These are phyloP conservation scores for Glycine latifolia DNA, from an alignment of 306 rosid species.

Conservation along the genomic window DNA sequence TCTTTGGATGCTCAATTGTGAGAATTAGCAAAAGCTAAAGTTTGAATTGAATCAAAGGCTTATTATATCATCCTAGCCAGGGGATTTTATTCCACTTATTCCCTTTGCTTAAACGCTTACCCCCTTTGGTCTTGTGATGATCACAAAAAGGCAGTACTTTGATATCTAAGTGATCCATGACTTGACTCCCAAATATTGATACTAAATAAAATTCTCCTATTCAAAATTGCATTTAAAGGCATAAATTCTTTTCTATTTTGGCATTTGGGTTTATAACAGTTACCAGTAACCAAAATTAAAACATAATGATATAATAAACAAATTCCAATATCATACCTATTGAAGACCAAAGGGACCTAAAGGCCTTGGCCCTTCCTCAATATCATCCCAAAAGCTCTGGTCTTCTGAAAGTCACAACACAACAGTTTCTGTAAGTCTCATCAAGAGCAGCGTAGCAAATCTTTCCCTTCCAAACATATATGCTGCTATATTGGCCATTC, in stretches of 20 bases:
- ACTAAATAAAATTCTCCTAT: constrained; percentile 10
- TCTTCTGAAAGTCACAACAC: constrained; percentile 96
- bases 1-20: too few species aligned
- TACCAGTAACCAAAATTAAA: constrained; percentile 9
- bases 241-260: background rate
- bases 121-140: too few species aligned
- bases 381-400: constrained; percentile 99
- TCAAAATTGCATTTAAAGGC: constrained; percentile 11
- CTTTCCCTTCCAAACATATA: constrained; percentile 98
- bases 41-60: too few species aligned
- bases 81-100: too few species aligned
- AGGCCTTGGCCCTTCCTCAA: constrained; percentile 95
- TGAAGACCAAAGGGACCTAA: constrained; percentile 92
- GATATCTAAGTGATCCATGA: constrained; percentile 9
- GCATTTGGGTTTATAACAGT: background rate
- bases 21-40: too few species aligned
- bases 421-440: constrained; percentile 98
- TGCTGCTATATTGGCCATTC: constrained; percentile 88
- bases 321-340: constrained; percentile 64
- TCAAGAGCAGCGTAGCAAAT: constrained; percentile 87
- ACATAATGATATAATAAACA: background rate
- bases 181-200: background rate
- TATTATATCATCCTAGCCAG: too few species aligned
- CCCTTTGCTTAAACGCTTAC: too few species aligned
- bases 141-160: background rate